Conservation (phyloP, 2,329 filamentous ascomycete genomes). For the Apiospora koreana region DNA sequence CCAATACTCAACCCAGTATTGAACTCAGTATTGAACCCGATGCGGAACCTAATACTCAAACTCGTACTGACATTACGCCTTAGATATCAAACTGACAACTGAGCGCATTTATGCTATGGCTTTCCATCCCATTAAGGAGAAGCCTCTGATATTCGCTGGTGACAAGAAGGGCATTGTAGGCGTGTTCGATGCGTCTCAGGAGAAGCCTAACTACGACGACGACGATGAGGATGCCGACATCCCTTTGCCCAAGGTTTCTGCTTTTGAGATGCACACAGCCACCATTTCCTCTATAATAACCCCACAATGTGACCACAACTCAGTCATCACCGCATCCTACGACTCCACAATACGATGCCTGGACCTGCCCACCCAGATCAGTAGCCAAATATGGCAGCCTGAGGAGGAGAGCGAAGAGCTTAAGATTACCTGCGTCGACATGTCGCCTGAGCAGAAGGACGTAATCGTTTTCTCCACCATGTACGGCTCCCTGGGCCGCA, state of each 20-base stretch:
- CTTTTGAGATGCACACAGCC: slow-evolving; percentile 85
- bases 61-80: not conserved
- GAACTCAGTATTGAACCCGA: too few species aligned
- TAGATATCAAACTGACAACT: slow-evolving; percentile 88
- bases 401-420: slow-evolving; percentile 68
- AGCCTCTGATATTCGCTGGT: slow-evolving; percentile 87
- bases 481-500: slow-evolving; percentile 75
- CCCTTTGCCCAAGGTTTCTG: slow-evolving; percentile 77
- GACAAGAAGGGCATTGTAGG: slow-evolving; percentile 93
- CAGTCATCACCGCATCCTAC: slow-evolving; percentile 84
- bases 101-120: slow-evolving; percentile 84
- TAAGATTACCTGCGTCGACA: slow-evolving; percentile 82
- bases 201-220: slow-evolving; percentile 49
- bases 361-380: slow-evolving; percentile 78
- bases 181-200: slow-evolving; percentile 85
- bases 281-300: slow-evolving; percentile 88
- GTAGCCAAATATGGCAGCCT: slow-evolving; percentile 80
- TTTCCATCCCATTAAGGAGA: slow-evolving; percentile 85
- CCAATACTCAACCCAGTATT: too few species aligned
- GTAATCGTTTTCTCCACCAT: slow-evolving; percentile 86
- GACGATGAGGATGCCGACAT: slow-evolving; percentile 69
- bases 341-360: slow-evolving; percentile 89
- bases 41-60: too few species aligned
- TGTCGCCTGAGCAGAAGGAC: slow-evolving; percentile 70
- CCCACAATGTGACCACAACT: slow-evolving; percentile 69